phyloP scores from a whole-genome alignment of 73 alveolate species.

The Tetrahymena thermophila region DNA sequence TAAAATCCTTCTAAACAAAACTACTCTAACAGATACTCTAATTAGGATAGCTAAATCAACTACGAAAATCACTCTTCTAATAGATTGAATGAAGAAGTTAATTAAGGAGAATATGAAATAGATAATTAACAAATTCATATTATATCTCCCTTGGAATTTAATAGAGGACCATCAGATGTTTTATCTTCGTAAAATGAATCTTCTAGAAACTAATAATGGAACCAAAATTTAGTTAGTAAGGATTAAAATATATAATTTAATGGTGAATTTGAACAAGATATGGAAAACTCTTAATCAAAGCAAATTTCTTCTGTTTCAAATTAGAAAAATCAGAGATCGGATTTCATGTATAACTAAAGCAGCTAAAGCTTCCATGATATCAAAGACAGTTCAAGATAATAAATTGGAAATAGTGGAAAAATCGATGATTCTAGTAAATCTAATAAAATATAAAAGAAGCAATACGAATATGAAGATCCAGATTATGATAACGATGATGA shows the following conservation, averaged over 20 bases:
- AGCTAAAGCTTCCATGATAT: not conserved
- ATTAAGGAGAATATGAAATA: not conserved
- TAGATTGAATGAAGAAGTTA: not conserved
- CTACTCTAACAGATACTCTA: not conserved
- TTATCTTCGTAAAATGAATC: not conserved
- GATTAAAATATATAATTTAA: not conserved
- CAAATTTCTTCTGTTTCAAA: not conserved
- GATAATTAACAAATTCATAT: not conserved
- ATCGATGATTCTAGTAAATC: not conserved
- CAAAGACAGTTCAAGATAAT: not conserved
- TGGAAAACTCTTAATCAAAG: not conserved
- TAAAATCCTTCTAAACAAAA: not conserved
- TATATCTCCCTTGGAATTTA: not conserved
- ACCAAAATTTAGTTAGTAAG: not conserved
- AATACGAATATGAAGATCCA: not conserved
- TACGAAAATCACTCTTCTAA: not conserved
- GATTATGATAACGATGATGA: not conserved
- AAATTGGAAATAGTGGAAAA: not conserved
- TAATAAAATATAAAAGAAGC: not conserved
- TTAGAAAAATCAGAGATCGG: not conserved
- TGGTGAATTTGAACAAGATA: not conserved
- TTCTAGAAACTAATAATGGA: not conserved
- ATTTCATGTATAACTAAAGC: not conserved
- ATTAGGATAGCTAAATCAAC: not conserved
- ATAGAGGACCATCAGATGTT: not conserved